Conservation (phyloP, 768 basidiomycete species). For the Leccinum sublutescens region DNA sequence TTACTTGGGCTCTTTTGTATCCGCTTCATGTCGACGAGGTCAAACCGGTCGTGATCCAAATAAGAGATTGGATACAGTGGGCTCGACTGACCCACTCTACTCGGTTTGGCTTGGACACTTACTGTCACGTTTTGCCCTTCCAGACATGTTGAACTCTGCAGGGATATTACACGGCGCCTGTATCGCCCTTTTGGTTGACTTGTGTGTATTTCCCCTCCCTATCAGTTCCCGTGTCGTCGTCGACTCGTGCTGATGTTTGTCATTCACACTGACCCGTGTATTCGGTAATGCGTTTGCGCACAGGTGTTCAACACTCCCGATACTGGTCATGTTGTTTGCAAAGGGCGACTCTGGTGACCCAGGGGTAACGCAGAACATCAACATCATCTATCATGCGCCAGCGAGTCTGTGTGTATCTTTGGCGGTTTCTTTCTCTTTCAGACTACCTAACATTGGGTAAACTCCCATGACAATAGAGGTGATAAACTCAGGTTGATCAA, state of each 20-base stretch:
- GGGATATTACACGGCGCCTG: constrained; percentile 44
- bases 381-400: constrained; percentile 44
- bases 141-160: constrained; percentile 44
- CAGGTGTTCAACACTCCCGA: constrained; percentile 44
- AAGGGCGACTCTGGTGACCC: constrained; percentile 27
- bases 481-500: constrained; percentile 43
- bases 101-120: no score
- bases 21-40: no score
- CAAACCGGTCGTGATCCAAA: no score
- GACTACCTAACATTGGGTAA: neutral
- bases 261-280: no score
- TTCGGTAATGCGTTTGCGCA: neutral
- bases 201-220: constrained; percentile 29
- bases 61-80: no score
- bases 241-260: no score
- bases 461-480: constrained; percentile 32
- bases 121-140: neutral
- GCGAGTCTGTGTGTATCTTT: constrained; percentile 35
- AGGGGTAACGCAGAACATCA: constrained; percentile 47
- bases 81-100: no score
- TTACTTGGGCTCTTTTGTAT: no score
- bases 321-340: constrained; percentile 34
- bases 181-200: constrained; percentile 44
- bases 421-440: neutral
- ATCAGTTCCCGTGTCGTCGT: neutral